Evolutionary conservation across 1,284 basidiomycete genomes (phyloP), one percentile per base, ranked within the genome.

Genomic region (Afroboletus lepidellus): DNA sequence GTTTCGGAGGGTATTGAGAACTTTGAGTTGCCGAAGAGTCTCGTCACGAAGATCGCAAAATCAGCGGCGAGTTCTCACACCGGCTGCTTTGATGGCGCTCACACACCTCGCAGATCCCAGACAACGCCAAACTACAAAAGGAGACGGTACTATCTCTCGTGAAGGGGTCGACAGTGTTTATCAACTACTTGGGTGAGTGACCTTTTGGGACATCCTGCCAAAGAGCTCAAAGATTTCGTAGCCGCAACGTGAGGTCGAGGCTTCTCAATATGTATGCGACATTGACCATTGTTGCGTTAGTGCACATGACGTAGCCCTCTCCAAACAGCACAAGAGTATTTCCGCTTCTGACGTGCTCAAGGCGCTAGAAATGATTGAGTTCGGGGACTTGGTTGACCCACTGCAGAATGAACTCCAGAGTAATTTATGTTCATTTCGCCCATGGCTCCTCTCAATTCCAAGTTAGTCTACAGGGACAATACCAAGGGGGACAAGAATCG

Each of bases 121-220:
- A 93, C 9, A 86, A 84, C 58, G 81, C 87, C 5, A 93, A 94
- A 66, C 71, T 96, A 55, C 89, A 93, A 61, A 94, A 93, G 61
- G 93, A 96, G 56, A 89, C 88, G 0, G 83, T 92, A 1, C 70
- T 88, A 2, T 89, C 92, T 11, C 76, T 95, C 5, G 77, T 91
- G 20, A 92, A 93, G 64, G 85, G 87, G 21, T 92, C 92, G 3
- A 94, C 92, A 0, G 86, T 95, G 23, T 96, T 95, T 68, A 93
- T 97, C 61, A 93, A 90, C 69, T 94, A 93, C 62, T 74, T 96
- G 5, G 84, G 92, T 92, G 60, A 54, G 87, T 73, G 5, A 16
- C 15, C 37, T 32, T 37, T 49, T n/a, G 45, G 42, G n/a, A 4
- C 42, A 18, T 47, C 34, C 30, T 29, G 21, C 20, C 15, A 34